Base-by-base conservation (phyloP, 495 filamentous ascomycete genomes). In the Podospora appendiculata region DNA sequence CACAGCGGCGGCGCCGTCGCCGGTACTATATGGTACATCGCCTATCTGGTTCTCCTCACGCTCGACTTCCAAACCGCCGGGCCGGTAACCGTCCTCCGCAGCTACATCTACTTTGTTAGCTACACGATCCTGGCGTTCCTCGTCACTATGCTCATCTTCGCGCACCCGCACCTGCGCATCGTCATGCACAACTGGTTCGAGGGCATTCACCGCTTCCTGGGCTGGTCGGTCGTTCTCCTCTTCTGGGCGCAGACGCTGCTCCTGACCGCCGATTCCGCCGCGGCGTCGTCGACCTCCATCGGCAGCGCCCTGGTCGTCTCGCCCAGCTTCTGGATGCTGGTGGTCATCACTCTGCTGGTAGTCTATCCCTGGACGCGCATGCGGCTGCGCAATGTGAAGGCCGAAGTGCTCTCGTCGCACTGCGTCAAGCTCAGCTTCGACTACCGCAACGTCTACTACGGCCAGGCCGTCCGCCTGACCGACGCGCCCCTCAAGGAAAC, bases 1-100 rank as follows among this genome's bases (percentile, higher is more conserved):
- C 88, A 91, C 60, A 85, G 79, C 56, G 85, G 85, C 16, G 85
- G 84, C 46, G 86, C 83, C 17, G 71, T 87, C 4, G 81, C 82
- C 12, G 78, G 84, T 2, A 74, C 82, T 0, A 61, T 83, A 25
- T 93, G 88, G 88, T 90, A 87, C 66, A 58, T 82, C 19, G 55
- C 68, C 8, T 73, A 73, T 45, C 68, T 74, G 2, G 62, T 69
- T 17, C 59, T 73, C 16, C 52, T 70, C 13, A 69, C 64, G 7
- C 45, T 48, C 18, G 63, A 70, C 12, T 77, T 76, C 48, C 76
- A 79, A 38, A 66, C 76, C 11, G 69, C 67, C 17, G 56, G 50
- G 7, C 35, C 77, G 0, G 34, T 55, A 7, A 51, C 52, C 19
- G 63, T 81, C 40, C 77, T 80, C 5, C 69, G 61, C 54, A 79